phyloP scores from a whole-genome alignment of 495 filamentous ascomycete genomes.

The Trichocladium antarcticum region DNA sequence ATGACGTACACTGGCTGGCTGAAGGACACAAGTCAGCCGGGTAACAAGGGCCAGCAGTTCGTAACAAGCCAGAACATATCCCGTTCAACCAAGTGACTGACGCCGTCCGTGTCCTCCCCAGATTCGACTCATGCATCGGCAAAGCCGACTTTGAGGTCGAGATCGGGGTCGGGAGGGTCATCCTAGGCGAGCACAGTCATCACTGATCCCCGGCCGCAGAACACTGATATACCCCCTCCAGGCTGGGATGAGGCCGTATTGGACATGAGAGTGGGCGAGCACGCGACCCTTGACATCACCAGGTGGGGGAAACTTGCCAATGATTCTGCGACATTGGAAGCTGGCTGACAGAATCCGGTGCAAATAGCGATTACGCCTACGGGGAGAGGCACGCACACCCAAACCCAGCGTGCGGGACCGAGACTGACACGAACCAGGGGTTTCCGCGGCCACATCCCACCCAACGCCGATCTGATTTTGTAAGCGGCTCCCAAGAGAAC shows the following conservation, averaged over 20 bases:
- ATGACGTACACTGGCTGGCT: conserved; percentile 81
- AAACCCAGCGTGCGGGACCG: neutral
- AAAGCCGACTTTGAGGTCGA: conserved; percentile 51
- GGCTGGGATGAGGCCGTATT: conserved; percentile 83
- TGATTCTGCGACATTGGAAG: neutral
- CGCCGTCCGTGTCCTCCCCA: conserved; percentile 20
- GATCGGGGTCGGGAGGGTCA: conserved; percentile 69
- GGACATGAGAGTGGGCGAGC: conserved; percentile 71
- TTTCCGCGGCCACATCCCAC: conserved; percentile 53
- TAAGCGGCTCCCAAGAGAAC: conserved; percentile 25
- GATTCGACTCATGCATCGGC: conserved; percentile 69
- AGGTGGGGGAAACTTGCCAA: conserved; percentile 43
- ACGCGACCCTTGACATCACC: conserved; percentile 63
- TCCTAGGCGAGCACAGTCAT: conserved; percentile 49
- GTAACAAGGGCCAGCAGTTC: conserved; percentile 40
- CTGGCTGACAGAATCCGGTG: neutral
- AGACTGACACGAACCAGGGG: conserved; percentile 34
- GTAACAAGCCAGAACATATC: conserved; percentile 12
- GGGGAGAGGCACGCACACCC: conserved; percentile 49
- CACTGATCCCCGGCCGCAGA: neutral
- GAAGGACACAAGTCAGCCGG: conserved; percentile 47
- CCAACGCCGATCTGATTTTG: conserved; percentile 46
- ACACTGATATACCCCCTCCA: conserved; percentile 22
- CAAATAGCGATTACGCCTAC: conserved; percentile 65
- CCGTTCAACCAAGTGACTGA: too few relatives aligned